Evolutionary conservation across 2,329 filamentous ascomycete species (phyloP), one percentile per base, ranked within the genome.

Genomic region (Exophiala dermatitidis): DNA sequence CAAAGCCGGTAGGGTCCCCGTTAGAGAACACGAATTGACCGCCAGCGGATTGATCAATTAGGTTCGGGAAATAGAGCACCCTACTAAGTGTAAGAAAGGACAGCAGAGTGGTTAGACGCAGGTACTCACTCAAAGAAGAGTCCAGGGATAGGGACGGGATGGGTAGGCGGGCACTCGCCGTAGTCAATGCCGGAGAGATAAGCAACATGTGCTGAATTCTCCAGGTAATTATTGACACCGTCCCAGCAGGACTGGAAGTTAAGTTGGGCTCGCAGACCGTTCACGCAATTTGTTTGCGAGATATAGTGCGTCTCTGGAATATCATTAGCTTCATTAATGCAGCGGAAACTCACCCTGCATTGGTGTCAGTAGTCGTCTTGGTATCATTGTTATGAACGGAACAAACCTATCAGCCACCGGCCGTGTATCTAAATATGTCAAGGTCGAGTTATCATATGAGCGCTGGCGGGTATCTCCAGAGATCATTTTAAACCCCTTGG

Each of bases 231-330:
- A 57, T 84, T 77, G 62, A 81, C 77, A 48, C 88, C 87, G 63
- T 93, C 87, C 85, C 89, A 94, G 79, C 89, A 95, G 1, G 85
- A 89, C 0, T 88, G 88, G 72, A 95, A 95, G 78, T 88, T 88
- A 55, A 94, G 71, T 70, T 95, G 89, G 37, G 91, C 75, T 48
- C 90, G 85, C 46, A 95, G 67, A 54, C 91, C 91, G 64, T 94
- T 79, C 10, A 73, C 71, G 72, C 91, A 97, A 72, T 93, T 89
- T 28, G 55, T 60, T 66, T 81, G 93, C 0, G 72, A 71, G 76
- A 95, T 93, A 63, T 84, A 80, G 0, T 90, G 90, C 63, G 55
- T 34, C 69, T 95, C 89, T 4, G 86, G 75, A 33, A 65, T 64
- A 33, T 71, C 74, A 38, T 64, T 62, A 59, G 59, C 65, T 40